A percentile compares a stretch with the other conserved stretches of the same genome.
phyloP scores from a whole-genome alignment of 1,139 yeast genomes.

The Geotrichum macrosporum region DNA sequence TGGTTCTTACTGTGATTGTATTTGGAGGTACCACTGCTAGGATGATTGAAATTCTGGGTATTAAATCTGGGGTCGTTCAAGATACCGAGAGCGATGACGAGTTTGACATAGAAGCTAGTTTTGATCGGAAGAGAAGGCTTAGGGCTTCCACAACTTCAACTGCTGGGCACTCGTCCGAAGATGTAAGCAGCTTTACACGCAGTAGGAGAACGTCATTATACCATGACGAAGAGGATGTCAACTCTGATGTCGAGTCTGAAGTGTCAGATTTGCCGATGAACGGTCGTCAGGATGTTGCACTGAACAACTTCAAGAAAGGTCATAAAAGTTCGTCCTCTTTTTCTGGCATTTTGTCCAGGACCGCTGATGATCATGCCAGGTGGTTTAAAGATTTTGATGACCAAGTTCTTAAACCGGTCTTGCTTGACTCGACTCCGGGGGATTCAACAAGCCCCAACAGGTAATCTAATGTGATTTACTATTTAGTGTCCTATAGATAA shows the following conservation, averaged over 20 bases:
- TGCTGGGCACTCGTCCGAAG: conserved; percentile 8
- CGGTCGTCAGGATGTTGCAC: conserved; percentile 6
- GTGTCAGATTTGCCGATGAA: conserved; percentile 34
- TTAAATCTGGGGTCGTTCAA: conserved; percentile 83
- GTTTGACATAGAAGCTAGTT: conserved; percentile 74
- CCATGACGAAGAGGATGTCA: conserved; percentile 25
- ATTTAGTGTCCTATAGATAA: no score
- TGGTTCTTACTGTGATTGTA: conserved; percentile 87
- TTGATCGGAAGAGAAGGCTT: background rate
- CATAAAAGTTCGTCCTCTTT: conserved; percentile 26
- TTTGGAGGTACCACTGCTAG: conserved; percentile 99
- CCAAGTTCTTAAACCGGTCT: conserved; percentile 90
- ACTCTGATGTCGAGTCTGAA: conserved; percentile 28
- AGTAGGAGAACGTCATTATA: conserved; percentile 29
- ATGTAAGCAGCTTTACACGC: background rate
- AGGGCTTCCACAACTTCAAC: background rate
- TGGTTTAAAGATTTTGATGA: conserved; percentile 96
- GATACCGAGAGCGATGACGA: conserved; percentile 86
- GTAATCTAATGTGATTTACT: no score
- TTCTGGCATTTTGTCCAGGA: conserved; percentile 41
- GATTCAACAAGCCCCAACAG: background rate
- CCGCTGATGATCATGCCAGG: conserved; percentile 72
- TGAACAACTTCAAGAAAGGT: conserved; percentile 8
- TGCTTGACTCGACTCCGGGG: conserved; percentile 52
- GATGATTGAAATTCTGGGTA: conserved; percentile 90